Evolutionary conservation across 352 stramenopile genomes (phyloP).

Genomic region (Saprolegnia parasitica): DNA sequence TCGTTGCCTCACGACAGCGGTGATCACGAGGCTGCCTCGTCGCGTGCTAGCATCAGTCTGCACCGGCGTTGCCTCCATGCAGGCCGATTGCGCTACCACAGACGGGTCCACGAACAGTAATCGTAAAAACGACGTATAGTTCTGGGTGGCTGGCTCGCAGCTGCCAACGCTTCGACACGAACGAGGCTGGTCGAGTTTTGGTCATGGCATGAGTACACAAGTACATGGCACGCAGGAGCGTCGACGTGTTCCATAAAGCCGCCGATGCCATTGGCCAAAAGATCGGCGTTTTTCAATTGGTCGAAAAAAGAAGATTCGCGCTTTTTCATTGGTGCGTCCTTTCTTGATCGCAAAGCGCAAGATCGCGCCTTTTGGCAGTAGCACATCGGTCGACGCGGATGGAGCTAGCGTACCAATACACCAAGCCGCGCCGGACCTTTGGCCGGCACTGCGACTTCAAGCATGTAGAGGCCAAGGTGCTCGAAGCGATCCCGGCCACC

Average conservation of each 20-base stretch:
- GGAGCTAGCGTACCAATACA: conserved; percentile 89
- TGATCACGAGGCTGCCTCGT: too few species aligned
- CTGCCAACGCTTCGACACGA: too few species aligned
- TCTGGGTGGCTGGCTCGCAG: too few species aligned
- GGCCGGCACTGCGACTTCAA: conserved; percentile 90
- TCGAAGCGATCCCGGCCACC: conserved; percentile 85
- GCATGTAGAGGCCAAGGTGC: conserved; percentile 83
- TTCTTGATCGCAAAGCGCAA: not conserved
- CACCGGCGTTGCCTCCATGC: too few species aligned
- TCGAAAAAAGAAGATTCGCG: not conserved
- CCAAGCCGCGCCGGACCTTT: conserved; percentile 89
- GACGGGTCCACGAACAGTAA: too few species aligned
- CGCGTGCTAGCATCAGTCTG: too few species aligned
- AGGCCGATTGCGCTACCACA: too few species aligned
- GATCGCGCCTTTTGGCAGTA: not conserved
- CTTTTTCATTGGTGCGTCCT: not conserved
- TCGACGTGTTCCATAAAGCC: not conserved
- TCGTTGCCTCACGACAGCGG: too few species aligned
- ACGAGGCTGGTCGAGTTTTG: too few species aligned
- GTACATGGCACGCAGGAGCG: too few species aligned
- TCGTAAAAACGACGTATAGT: too few species aligned
- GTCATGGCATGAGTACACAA: too few species aligned
- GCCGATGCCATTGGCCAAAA: not conserved
- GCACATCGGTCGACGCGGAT: conserved; percentile 36
- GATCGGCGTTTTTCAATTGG: not conserved